phyloP scores from a whole-genome alignment of 768 basidiomycete species.

The Pleurotus giganteus region DNA sequence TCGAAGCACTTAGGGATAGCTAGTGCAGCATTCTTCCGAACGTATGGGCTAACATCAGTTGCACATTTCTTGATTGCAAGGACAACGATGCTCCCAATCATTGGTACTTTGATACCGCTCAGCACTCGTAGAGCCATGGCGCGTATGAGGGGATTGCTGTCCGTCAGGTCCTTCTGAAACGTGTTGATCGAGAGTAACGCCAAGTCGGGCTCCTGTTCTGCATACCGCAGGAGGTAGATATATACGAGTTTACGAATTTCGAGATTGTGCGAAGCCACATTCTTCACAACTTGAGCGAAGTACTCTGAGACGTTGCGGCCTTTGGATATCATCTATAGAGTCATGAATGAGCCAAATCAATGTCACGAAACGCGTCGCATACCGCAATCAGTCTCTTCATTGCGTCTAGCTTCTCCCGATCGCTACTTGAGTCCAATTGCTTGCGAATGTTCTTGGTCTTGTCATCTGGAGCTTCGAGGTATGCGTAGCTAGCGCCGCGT shows the following conservation, averaged over 20 bases:
- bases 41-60: slow-evolving; percentile 89
- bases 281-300: slow-evolving; percentile 97
- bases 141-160: slow-evolving; percentile 89
- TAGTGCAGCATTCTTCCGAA: slow-evolving; percentile 88
- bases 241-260: slow-evolving; percentile 97
- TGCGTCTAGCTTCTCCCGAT: slow-evolving; percentile 90
- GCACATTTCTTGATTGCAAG: slow-evolving; percentile 92
- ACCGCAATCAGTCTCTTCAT: slow-evolving; percentile 95
- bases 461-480: slow-evolving; percentile 75
- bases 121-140: slow-evolving; percentile 95
- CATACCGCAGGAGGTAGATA: slow-evolving; percentile 94
- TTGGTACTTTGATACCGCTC: slow-evolving; percentile 86
- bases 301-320: slow-evolving; percentile 88
- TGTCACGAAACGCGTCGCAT: slow-evolving; percentile 27
- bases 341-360: background rate
- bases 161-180: slow-evolving; percentile 94
- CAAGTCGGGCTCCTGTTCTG: slow-evolving; percentile 91
- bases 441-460: slow-evolving; percentile 79
- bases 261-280: slow-evolving; percentile 88
- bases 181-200: slow-evolving; percentile 96
- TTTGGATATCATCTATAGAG: slow-evolving; percentile 84
- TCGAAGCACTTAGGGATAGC: slow-evolving; percentile 86
- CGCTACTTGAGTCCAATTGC: slow-evolving; percentile 85
- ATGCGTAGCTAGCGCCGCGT: slow-evolving; percentile 52
- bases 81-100: slow-evolving; percentile 82